Evolutionary conservation across 129 eudicot genomes (phyloP).

Genomic region (Ambrosia trifida): DNA sequence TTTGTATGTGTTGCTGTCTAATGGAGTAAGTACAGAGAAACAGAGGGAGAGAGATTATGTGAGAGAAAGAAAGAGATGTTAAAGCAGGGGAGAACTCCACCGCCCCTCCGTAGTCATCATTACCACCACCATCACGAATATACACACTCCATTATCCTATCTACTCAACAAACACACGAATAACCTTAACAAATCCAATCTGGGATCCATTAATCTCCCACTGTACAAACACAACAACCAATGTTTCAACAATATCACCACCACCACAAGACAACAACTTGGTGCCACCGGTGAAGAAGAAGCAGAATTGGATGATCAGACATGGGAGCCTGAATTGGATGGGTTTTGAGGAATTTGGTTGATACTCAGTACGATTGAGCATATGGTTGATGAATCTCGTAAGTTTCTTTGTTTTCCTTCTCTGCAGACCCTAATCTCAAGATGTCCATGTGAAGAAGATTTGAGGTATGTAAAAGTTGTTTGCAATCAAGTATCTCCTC

Average conservation of each 20-base stretch:
- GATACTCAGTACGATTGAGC: constrained; percentile 71
- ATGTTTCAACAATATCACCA: constrained; percentile 1
- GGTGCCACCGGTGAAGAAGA: constrained; percentile 44
- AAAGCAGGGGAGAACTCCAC: too few species aligned
- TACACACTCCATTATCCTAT: constrained; percentile 12
- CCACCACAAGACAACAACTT: constrained; percentile 5
- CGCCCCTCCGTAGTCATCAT: not conserved
- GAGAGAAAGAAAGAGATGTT: too few species aligned
- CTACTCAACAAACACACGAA: constrained; percentile 4
- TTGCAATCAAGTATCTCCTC: too few species aligned
- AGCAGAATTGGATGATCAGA: constrained; percentile 24
- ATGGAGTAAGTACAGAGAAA: too few species aligned
- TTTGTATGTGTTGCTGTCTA: too few species aligned
- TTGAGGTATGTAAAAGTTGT: too few species aligned
- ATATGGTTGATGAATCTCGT: constrained; percentile 86
- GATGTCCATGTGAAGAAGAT: too few species aligned
- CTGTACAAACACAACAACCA: constrained; percentile 29
- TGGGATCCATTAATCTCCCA: constrained; percentile 22
- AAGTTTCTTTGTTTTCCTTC: constrained; percentile 29
- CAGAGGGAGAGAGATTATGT: too few species aligned
- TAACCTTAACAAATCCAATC: constrained; percentile 2
- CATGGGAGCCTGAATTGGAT: constrained; percentile 72
- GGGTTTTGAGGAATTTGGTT: constrained; percentile 79
- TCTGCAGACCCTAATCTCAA: too few species aligned
- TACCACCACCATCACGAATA: constrained; percentile 5